A percentile compares a stretch with the other conserved stretches of the same genome.
phyloP scores from a whole-genome alignment of 1,139 yeast species.

The Saccharomyces hybrid region DNA sequence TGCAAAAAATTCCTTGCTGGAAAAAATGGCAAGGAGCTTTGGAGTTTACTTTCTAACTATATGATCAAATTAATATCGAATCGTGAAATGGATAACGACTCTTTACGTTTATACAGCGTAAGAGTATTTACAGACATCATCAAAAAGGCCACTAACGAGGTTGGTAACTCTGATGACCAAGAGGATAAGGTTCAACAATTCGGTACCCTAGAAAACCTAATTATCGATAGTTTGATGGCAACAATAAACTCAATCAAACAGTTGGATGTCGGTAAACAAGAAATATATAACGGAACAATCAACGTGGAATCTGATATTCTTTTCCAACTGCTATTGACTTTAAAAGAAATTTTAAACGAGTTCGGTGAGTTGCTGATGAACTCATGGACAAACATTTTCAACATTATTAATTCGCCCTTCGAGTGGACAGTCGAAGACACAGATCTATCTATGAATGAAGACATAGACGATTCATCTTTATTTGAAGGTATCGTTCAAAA shows the following conservation, averaged over 20 bases:
- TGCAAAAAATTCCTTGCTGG: slow-evolving; percentile 40
- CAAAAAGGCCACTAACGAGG: slow-evolving; percentile 40
- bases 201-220: slow-evolving; percentile 15
- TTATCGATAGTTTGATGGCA: slow-evolving; percentile 19
- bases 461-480: slow-evolving; percentile 23
- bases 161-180: slow-evolving; percentile 23
- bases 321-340: slow-evolving; percentile 49
- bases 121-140: slow-evolving; percentile 45
- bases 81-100: slow-evolving; percentile 33
- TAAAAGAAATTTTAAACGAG: slow-evolving; percentile 65
- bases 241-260: slow-evolving; percentile 17
- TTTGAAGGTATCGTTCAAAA: slow-evolving; percentile 33
- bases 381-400: slow-evolving; percentile 69
- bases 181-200: slow-evolving; percentile 17
- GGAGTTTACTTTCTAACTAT: slow-evolving; percentile 41
- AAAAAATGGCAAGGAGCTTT: slow-evolving; percentile 30
- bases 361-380: slow-evolving; percentile 53
- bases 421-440: slow-evolving; percentile 32
- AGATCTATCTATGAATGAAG: slow-evolving; percentile 9
- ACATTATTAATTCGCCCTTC: slow-evolving; percentile 64
- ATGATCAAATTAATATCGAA: slow-evolving; percentile 40
- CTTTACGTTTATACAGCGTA: slow-evolving; percentile 42
- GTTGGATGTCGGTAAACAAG: slow-evolving; percentile 23
- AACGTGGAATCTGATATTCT: slow-evolving; percentile 55
- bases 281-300: slow-evolving; percentile 26